Conservation (phyloP, 1,284 basidiomycete genomes). For the Ganoderma lucidum region DNA sequence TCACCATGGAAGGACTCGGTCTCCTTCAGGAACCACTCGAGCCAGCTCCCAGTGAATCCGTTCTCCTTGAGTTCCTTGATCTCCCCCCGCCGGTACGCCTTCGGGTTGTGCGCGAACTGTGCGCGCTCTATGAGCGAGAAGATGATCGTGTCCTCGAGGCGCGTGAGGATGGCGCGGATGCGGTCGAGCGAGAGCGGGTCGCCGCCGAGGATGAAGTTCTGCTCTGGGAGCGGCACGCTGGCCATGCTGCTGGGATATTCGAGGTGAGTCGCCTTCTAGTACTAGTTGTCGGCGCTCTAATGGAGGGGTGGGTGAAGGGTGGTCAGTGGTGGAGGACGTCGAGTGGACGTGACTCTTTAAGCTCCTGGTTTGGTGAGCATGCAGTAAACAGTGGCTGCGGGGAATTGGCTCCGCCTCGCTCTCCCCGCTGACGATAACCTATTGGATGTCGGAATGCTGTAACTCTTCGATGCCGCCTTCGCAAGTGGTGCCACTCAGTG, state of each 20-base stretch:
- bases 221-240: constrained; percentile 58
- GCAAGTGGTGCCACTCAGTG: neutral
- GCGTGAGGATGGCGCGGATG: constrained; percentile 87
- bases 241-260: constrained; percentile 29
- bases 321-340: neutral
- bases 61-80: constrained; percentile 80
- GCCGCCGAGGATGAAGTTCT: constrained; percentile 72
- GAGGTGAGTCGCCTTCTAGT: neutral
- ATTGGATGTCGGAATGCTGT: neutral
- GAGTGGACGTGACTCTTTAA: neutral
- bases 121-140: constrained; percentile 97
- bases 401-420: neutral
- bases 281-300: neutral
- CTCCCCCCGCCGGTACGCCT: constrained; percentile 84
- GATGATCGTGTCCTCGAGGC: constrained; percentile 98
- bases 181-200: constrained; percentile 87
- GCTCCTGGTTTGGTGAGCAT: neutral
- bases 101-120: constrained; percentile 95
- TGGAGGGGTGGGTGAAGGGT: neutral
- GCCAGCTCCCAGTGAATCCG: constrained; percentile 87
- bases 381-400: neutral
- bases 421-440: neutral
- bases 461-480: neutral
- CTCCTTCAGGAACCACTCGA: constrained; percentile 98
- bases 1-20: constrained; percentile 93